Percentiles rank a stretch among this genome's conserved stretches.
These are phyloP conservation scores for Puccinia brachypodii DNA, from an alignment of 1,284 basidiomycete genomes.

Conservation along the genomic window DNA sequence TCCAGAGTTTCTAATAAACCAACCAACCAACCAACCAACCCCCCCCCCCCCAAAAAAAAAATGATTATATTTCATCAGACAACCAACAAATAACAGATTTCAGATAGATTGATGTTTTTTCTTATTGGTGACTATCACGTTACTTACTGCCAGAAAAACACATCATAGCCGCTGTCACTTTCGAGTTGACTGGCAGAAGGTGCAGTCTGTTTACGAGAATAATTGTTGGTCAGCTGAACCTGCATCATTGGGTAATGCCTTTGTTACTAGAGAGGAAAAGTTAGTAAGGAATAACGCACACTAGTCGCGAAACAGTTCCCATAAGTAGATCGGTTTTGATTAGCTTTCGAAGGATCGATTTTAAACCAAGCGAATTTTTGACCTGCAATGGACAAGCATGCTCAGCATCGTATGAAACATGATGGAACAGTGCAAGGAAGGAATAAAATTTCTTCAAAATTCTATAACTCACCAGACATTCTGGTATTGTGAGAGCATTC, in stretches of 20 bases:
- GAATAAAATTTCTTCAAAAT: neutral
- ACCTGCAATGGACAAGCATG: neutral
- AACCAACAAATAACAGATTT: neutral
- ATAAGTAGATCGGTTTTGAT: conserved; percentile 31
- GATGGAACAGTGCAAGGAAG: neutral
- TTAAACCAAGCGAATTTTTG: conserved; percentile 45
- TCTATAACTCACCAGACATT: neutral
- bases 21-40: too few species aligned
- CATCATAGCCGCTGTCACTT: neutral
- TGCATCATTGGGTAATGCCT: neutral
- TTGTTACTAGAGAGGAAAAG: neutral
- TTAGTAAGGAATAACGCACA: conserved; percentile 3
- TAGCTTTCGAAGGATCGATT: conserved; percentile 39
- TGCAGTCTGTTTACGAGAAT: neutral
- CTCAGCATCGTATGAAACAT: neutral
- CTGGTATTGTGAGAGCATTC: conserved; percentile 28
- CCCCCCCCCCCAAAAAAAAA: too few species aligned
- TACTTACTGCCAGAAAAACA: conserved; percentile 44
- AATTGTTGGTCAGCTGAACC: neutral
- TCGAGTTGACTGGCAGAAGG: conserved; percentile 24
- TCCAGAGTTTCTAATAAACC: conserved; percentile 22
- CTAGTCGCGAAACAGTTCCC: conserved; percentile 28
- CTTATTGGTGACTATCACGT: too few species aligned
- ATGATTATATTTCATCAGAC: neutral
- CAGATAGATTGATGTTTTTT: neutral